A percentile compares a stretch with the other conserved stretches of the same genome.
Evolutionary conservation across 2,329 filamentous ascomycete genomes (phyloP).

Genomic region (Talaromyces sp.): DNA sequence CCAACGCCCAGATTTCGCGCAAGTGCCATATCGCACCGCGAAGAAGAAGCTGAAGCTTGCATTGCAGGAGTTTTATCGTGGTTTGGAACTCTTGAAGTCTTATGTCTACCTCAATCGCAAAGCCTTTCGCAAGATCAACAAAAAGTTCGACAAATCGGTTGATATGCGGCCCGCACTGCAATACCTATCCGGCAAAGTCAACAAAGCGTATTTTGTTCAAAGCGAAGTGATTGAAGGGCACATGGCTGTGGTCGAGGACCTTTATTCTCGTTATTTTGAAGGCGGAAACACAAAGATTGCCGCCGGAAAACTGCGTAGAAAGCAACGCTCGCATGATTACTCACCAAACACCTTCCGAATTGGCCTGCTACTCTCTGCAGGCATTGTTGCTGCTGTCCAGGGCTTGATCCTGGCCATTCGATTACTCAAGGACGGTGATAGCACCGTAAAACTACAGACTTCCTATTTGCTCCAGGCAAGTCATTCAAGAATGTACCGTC

Average conservation of each 20-base stretch:
- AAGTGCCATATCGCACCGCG: conserved; percentile 77
- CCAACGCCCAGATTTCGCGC: conserved; percentile 45
- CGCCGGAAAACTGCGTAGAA: conserved; percentile 74
- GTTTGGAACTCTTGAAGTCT: conserved; percentile 84
- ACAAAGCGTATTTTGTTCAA: conserved; percentile 83
- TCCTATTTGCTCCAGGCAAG: conserved; percentile 64
- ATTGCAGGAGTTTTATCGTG: conserved; percentile 87
- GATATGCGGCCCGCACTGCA: conserved; percentile 70
- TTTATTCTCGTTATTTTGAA: conserved; percentile 94
- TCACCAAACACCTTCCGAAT: conserved; percentile 56
- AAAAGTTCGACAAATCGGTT: conserved; percentile 94
- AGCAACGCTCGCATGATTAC: conserved; percentile 56
- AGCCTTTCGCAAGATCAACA: conserved; percentile 95
- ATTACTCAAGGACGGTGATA: conserved; percentile 37
- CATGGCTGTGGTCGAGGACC: conserved; percentile 75
- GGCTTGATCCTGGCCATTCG: conserved; percentile 60
- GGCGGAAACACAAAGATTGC: conserved; percentile 89
- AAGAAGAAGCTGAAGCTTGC: conserved; percentile 90
- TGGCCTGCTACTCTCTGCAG: conserved; percentile 63
- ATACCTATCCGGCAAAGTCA: conserved; percentile 89
- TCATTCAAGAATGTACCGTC: conserved; percentile 2
- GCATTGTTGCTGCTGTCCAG: conserved; percentile 61
- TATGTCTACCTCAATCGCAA: conserved; percentile 87
- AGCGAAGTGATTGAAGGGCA: conserved; percentile 79
- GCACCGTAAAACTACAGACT: conserved; percentile 48